Percentiles rank a stretch among this genome's conserved stretches.
Conservation (phyloP, 345 rosid species). For the Arabis alpina region DNA sequence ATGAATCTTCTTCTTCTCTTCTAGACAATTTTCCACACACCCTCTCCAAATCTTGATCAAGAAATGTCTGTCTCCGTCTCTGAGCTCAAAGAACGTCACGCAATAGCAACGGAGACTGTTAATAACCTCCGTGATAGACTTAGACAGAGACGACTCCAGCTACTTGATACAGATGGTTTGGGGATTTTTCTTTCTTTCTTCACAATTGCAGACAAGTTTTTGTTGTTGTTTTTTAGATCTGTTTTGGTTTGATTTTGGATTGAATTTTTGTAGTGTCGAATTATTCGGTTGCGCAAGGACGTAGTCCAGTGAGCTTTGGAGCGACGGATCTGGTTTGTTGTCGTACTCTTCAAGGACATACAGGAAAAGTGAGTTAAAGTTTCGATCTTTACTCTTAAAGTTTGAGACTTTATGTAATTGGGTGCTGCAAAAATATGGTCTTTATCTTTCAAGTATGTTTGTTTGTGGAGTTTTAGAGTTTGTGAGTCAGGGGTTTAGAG, state of each 20-base stretch:
- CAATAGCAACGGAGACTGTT: conserved; percentile 66
- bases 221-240: conserved; percentile 34
- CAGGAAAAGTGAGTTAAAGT: conserved; percentile 68
- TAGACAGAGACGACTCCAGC: conserved; percentile 77
- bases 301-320: conserved; percentile 71
- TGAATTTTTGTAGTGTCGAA: conserved; percentile 62
- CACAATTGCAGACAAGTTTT: not conserved
- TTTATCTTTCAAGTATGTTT: conserved; percentile 16
- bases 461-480: conserved; percentile 17
- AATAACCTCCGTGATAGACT: conserved; percentile 69
- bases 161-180: conserved; percentile 69
- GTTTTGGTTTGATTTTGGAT: conserved; percentile 14
- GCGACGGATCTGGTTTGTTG: conserved; percentile 95
- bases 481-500: conserved; percentile 13
- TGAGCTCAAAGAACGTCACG: conserved; percentile 90
- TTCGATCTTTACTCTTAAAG: not conserved
- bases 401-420: not conserved
- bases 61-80: conserved; percentile 79
- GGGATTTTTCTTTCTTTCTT: not conserved
- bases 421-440: not conserved
- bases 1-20: conserved; percentile 30
- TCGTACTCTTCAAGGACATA: conserved; percentile 94
- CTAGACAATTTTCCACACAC: conserved; percentile 6
- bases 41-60: conserved; percentile 2
- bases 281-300: conserved; percentile 68